Base-by-base conservation (phyloP, 108 stramenopile genomes). In the Skeletonema tropicum region DNA sequence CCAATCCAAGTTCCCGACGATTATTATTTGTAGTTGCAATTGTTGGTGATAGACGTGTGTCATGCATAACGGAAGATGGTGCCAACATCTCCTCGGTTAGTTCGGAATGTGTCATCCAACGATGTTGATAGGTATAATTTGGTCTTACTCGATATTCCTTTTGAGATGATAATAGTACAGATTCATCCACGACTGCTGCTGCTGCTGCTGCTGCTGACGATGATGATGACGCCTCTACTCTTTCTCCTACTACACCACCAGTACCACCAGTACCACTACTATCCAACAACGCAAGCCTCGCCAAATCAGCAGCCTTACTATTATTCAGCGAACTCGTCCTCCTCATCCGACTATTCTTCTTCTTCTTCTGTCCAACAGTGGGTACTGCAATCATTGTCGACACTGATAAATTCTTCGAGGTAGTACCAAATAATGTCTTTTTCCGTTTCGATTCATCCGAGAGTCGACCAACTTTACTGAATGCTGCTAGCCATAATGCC, bases 81-180 rank as follows among this genome's bases (percentile, higher is more conserved):
- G 74, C 45, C n/a, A 74, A 21, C 83, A 83, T 86, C 38, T 86
- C 88, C 9, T 70, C 70, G 8, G 57, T 31, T 30, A 89, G 35
- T 70, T 86, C 86, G 1, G 58, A 7, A 2, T 71, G 45, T 13
- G 85, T 85, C 85, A 86, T 86, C 86, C 88, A 86, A 49, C 48
- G n/a, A n/a, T n/a, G n/a, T n/a, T n/a, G n/a, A n/a, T n/a, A n/a
- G n/a, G n/a, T n/a, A n/a, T n/a, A n/a, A n/a, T n/a, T n/a, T n/a
- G n/a, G n/a, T n/a, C n/a, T n/a, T n/a, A n/a, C n/a, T n/a, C n/a
- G n/a, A n/a, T n/a, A n/a, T n/a, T n/a, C n/a, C n/a, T n/a, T n/a
- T n/a, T n/a, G n/a, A n/a, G n/a, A n/a, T n/a, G n/a, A n/a, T n/a
- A n/a, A n/a, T n/a, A n/a, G n/a, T n/a, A n/a, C n/a, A n/a, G n/a